phyloP scores from a whole-genome alignment of 2,329 filamentous ascomycete genomes.

The Colletotrichum musae region DNA sequence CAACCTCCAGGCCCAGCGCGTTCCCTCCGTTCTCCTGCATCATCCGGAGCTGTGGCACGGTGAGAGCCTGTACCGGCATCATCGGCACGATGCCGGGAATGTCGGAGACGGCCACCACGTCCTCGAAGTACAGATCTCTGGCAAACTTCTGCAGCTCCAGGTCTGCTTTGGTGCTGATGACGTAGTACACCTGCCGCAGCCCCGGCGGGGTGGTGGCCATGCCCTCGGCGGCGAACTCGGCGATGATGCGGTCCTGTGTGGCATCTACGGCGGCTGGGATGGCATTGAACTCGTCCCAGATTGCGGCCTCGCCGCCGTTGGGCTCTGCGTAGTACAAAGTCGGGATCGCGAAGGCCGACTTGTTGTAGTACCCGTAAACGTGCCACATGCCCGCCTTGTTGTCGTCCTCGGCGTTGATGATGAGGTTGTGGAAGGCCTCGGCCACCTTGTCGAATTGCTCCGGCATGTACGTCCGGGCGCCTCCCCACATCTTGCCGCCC shows the following conservation, averaged over 20 bases:
- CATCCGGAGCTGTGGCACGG: conserved; percentile 51
- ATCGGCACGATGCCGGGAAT: conserved; percentile 46
- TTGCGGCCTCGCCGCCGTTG: conserved; percentile 49
- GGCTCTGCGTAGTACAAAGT: conserved; percentile 56
- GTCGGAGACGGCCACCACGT: conserved; percentile 26
- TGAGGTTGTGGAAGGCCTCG: conserved; percentile 51
- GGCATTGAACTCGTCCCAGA: conserved; percentile 54
- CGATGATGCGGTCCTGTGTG: conserved; percentile 39
- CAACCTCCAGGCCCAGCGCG: conserved; percentile 50
- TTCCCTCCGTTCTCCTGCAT: conserved; percentile 57
- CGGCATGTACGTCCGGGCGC: conserved; percentile 49
- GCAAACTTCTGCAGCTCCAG: conserved; percentile 43
- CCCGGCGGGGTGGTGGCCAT: conserved; percentile 39
- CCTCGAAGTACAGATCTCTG: conserved; percentile 38
- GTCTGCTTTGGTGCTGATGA: conserved; percentile 42
- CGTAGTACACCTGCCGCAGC: conserved; percentile 44
- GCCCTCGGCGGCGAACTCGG: conserved; percentile 38
- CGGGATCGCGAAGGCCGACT: conserved; percentile 46
- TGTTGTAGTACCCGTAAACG: conserved; percentile 43
- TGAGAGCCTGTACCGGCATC: conserved; percentile 57
- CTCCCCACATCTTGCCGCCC: conserved; percentile 55
- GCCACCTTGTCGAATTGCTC: conserved; percentile 48
- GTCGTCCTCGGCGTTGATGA: conserved; percentile 49
- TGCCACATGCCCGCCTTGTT: conserved; percentile 53
- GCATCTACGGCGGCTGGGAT: conserved; percentile 50